Evolutionary conservation across 1,284 basidiomycete genomes (phyloP).

Genomic region (Pholiota adiposa): DNA sequence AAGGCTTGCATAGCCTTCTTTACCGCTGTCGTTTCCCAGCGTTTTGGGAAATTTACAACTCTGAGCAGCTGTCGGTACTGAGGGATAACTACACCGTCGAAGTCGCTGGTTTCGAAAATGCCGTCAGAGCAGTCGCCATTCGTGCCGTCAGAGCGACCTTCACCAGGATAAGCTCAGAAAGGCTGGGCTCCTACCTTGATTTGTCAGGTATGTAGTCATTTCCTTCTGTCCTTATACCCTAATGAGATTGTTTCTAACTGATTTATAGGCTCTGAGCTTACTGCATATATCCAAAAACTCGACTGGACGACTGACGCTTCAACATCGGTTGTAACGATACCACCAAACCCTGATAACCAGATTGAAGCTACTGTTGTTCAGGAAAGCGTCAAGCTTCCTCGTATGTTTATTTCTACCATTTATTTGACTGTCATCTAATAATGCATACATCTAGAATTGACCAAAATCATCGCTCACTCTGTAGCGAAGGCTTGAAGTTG

Average conservation of each 20-base stretch:
- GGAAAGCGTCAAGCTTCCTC: slow-evolving; percentile 87
- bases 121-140: slow-evolving; percentile 76
- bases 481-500: slow-evolving; percentile 18
- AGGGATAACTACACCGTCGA: slow-evolving; percentile 87
- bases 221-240: slow-evolving; percentile 21
- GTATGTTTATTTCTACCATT: slow-evolving; percentile 54
- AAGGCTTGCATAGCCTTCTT: slow-evolving; percentile 76
- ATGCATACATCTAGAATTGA: slow-evolving; percentile 64
- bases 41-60: slow-evolving; percentile 83
- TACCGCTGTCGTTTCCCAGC: slow-evolving; percentile 89
- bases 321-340: slow-evolving; percentile 69
- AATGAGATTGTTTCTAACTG: slow-evolving; percentile 13
- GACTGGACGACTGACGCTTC: slow-evolving; percentile 77
- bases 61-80: slow-evolving; percentile 68
- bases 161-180: slow-evolving; percentile 69
- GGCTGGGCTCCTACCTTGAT: slow-evolving; percentile 77
- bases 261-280: slow-evolving; percentile 60
- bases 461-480: slow-evolving; percentile 82
- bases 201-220: slow-evolving; percentile 54
- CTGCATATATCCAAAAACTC: slow-evolving; percentile 66
- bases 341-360: slow-evolving; percentile 92
- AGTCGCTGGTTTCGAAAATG: slow-evolving; percentile 80
- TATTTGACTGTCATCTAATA: background rate
- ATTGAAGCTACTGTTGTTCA: slow-evolving; percentile 94
- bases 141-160: slow-evolving; percentile 82